Conservation (phyloP, 1,139 yeast species). For the Scheffersomyces stambukii region DNA sequence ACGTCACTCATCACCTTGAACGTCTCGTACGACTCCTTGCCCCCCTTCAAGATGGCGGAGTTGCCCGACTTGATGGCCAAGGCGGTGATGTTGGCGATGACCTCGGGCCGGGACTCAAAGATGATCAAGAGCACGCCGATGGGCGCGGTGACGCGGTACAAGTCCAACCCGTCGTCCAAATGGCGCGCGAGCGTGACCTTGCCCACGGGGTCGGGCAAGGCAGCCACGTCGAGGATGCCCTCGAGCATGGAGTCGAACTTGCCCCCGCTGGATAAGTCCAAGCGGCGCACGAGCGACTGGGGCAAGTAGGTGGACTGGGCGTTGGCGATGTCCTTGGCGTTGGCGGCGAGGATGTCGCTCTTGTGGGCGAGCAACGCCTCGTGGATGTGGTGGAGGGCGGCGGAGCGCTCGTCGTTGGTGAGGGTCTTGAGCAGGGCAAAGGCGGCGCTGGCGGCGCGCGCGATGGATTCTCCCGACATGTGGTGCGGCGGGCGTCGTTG, state of each 20-base stretch:
- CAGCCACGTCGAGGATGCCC: conserved; percentile 89
- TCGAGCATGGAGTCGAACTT: conserved; percentile 92
- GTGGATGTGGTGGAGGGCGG: conserved; percentile 68
- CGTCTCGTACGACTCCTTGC: conserved; percentile 85
- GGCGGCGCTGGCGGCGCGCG: conserved; percentile 72
- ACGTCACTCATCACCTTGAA: conserved; percentile 78
- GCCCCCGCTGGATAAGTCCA: conserved; percentile 76
- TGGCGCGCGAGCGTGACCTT: conserved; percentile 75
- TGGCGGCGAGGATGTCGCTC: conserved; percentile 64
- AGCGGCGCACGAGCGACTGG: conserved; percentile 69
- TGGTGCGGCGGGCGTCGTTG: conserved; percentile 1
- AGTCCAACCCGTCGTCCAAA: conserved; percentile 80
- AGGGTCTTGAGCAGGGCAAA: conserved; percentile 78
- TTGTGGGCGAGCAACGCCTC: conserved; percentile 59
- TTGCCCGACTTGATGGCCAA: conserved; percentile 93
- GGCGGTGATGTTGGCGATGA: conserved; percentile 95
- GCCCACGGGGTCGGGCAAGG: conserved; percentile 86
- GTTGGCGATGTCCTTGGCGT: conserved; percentile 64
- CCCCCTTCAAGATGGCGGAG: conserved; percentile 95
- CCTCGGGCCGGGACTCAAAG: conserved; percentile 97
- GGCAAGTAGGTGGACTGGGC: conserved; percentile 62
- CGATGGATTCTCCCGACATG: conserved; percentile 63
- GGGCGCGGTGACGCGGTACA: conserved; percentile 85
- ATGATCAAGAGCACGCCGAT: conserved; percentile 91
- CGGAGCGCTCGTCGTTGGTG: conserved; percentile 66